These are phyloP conservation scores for rapeseed (Brassica napus) DNA, from an alignment of 345 rosid genomes.

Conservation along the genomic window Da-Ae NC_063452.1:60634501-60635000, in stretches of 20 bases:
- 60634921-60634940: background rate
- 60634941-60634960: background rate
- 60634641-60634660: background rate
- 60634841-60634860: background rate
- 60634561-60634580: too few relatives aligned
- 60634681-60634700: conserved; percentile 15
- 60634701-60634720: conserved; percentile 19
- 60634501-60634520: conserved; percentile 33
- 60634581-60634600: background rate
- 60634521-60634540: conserved; percentile 17
- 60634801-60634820: background rate
- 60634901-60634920: background rate
- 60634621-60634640: conserved; percentile 20
- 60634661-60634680: background rate
- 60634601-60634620: conserved; percentile 15
- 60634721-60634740: background rate
- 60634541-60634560: background rate
- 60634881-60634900: background rate
- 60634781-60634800: background rate
- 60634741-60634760: background rate
- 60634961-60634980: background rate
- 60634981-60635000: background rate
- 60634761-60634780: background rate
- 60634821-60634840: background rate
- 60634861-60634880: background rate